Evolutionary conservation across 2,329 filamentous ascomycete genomes (phyloP).

Genomic region (Neofusicoccum parvum): DNA sequence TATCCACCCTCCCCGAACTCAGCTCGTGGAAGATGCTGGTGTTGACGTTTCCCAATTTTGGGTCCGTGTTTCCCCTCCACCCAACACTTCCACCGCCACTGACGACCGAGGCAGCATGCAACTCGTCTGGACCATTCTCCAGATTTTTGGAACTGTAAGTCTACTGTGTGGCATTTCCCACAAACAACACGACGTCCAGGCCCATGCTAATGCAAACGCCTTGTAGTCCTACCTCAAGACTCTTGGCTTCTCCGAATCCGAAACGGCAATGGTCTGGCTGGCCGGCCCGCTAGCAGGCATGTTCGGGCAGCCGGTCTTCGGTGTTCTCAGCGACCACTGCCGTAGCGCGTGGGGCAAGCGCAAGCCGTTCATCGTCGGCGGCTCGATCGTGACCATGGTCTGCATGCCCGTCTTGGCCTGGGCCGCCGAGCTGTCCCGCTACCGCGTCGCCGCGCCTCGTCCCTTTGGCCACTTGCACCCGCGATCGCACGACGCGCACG

Average conservation of each 20-base stretch:
- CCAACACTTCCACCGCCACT: not conserved
- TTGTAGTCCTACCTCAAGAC: not conserved
- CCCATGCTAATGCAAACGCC: not conserved
- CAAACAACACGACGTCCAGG: not conserved
- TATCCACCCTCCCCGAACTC: not conserved
- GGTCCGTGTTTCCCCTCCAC: not conserved
- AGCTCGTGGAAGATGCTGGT: not conserved
- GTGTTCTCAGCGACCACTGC: not conserved
- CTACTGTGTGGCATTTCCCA: too few species aligned
- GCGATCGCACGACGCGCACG: not conserved
- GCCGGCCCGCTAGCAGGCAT: not conserved
- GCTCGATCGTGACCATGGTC: not conserved
- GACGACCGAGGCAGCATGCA: not conserved
- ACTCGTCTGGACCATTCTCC: not conserved
- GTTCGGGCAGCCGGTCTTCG: not conserved
- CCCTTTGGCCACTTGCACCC: not conserved
- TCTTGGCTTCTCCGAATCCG: not conserved
- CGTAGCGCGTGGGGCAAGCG: not conserved
- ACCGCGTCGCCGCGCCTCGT: not conserved
- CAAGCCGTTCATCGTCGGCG: not conserved
- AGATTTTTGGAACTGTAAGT: not conserved
- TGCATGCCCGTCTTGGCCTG: not conserved
- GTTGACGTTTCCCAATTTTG: not conserved
- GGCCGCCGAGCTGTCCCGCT: not conserved
- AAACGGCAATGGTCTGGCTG: not conserved